Conservation (phyloP, 192 early-diverging fungal species). For the Backusella tuberculispora region DNA sequence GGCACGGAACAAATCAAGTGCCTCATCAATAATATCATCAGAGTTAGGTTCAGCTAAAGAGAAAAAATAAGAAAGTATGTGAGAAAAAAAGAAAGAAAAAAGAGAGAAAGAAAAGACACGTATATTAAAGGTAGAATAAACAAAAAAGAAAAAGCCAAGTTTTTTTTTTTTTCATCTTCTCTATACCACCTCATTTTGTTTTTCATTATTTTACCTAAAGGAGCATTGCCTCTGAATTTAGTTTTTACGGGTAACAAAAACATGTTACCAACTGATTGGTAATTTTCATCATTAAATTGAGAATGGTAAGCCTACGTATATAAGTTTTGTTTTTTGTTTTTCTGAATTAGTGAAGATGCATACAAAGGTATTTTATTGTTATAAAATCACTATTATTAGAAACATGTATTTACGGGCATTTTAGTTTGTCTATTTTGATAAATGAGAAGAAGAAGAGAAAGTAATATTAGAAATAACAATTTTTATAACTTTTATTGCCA, state of each 20-base stretch:
- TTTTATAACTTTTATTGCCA: not conserved
- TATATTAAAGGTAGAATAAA: not conserved
- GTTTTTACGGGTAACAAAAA: constrained; percentile 89
- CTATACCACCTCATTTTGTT: constrained; percentile 5
- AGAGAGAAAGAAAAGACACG: constrained; percentile 8
- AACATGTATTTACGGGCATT: not conserved
- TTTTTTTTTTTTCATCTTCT: not conserved
- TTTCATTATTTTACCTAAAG: constrained; percentile 41
- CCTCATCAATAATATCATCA: constrained; percentile 95
- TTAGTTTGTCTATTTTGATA: not conserved
- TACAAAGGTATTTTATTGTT: not conserved
- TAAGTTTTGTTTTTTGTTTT: not conserved
- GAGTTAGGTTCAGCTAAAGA: constrained; percentile 54
- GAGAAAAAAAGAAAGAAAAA: too few species aligned
- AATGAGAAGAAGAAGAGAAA: not conserved
- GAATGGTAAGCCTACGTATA: constrained; percentile 84
- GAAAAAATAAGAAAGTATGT: not conserved
- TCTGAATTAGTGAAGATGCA: not conserved
- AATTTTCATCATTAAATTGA: constrained; percentile 69
- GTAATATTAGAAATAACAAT: not conserved
- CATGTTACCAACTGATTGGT: constrained; percentile 80
- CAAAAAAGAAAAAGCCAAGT: not conserved
- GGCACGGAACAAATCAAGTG: constrained; percentile 91
- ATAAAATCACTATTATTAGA: not conserved
- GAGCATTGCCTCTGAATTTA: constrained; percentile 84